These are phyloP conservation scores for Helotiales sp. DNA, from an alignment of 2,329 filamentous ascomycete species.

Conservation along the genomic window DNA sequence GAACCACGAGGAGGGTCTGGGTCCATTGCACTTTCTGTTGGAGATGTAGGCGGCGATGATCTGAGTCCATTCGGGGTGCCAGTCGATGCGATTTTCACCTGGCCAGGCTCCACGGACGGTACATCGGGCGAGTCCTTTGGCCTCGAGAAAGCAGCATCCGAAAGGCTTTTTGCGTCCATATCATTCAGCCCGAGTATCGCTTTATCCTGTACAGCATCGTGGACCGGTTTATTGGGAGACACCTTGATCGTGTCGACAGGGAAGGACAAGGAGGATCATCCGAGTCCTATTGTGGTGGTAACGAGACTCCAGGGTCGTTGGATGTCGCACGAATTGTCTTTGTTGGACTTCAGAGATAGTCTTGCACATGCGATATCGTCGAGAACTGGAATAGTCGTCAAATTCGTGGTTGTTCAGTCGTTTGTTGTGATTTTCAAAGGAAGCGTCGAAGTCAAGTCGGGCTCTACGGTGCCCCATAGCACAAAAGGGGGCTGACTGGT, in stretches of 20 bases:
- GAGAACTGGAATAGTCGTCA: neutral
- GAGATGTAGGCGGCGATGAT: constrained; percentile 33
- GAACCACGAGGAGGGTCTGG: constrained; percentile 19
- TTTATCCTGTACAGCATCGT: constrained; percentile 34
- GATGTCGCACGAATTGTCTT: constrained; percentile 14
- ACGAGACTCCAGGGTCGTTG: constrained; percentile 1
- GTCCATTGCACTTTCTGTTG: constrained; percentile 24
- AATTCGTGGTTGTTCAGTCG: neutral
- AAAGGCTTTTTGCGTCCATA: constrained; percentile 34
- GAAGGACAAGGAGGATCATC: constrained; percentile 36
- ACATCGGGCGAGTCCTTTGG: constrained; percentile 23
- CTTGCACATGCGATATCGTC: constrained; percentile 9
- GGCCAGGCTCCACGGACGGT: constrained; percentile 23
- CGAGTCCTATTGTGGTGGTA: constrained; percentile 26
- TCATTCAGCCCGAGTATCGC: constrained; percentile 32
- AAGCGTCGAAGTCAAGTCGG: no score
- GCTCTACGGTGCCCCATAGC: no score
- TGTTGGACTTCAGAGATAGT: constrained; percentile 3
- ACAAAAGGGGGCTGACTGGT: no score
- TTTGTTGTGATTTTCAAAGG: constrained; percentile 14
- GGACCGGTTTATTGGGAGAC: constrained; percentile 31
- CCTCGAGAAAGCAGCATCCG: constrained; percentile 25
- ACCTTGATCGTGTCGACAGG: constrained; percentile 33
- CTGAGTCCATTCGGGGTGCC: constrained; percentile 30
- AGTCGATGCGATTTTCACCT: constrained; percentile 17